These are phyloP conservation scores for Cardamine chenopodiifolia DNA, from an alignment of 345 rosid genomes.

Conservation along the genomic window DNA sequence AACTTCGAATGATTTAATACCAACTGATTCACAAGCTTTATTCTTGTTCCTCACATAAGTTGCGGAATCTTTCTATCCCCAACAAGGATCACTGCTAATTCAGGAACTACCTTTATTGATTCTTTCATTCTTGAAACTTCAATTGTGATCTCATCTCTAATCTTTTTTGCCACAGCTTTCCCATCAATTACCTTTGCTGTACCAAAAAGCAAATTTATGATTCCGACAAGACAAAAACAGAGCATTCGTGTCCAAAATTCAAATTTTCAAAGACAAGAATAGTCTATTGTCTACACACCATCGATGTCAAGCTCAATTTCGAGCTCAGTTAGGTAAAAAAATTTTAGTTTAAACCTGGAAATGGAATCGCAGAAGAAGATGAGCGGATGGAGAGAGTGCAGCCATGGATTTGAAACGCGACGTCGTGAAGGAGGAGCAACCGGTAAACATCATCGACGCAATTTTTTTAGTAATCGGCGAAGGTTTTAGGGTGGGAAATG, in stretches of 20 bases:
- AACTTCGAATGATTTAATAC: constrained; percentile 74
- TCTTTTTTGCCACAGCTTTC: constrained; percentile 64
- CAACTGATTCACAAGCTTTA: constrained; percentile 79
- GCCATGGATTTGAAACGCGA: too few relatives aligned
- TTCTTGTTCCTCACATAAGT: constrained; percentile 87
- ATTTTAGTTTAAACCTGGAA: too few relatives aligned
- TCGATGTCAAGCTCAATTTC: background rate
- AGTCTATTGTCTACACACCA: too few relatives aligned
- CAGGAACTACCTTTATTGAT: constrained; percentile 68
- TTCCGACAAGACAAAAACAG: background rate
- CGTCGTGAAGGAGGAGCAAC: too few relatives aligned
- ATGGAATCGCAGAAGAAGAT: too few relatives aligned
- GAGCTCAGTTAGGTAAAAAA: too few relatives aligned
- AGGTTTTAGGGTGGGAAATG: too few relatives aligned
- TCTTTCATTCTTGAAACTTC: constrained; percentile 81
- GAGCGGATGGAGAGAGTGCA: too few relatives aligned
- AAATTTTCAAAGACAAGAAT: background rate
- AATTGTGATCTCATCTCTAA: constrained; percentile 64
- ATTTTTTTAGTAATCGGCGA: too few relatives aligned
- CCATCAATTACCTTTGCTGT: constrained; percentile 75
- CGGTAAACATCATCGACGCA: too few relatives aligned
- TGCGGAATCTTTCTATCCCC: constrained; percentile 81
- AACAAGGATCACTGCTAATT: constrained; percentile 79
- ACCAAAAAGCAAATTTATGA: too few relatives aligned
- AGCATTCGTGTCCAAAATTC: background rate